Conservation (phyloP, 805 yeast species). For the Starmerella kuoi region DNA sequence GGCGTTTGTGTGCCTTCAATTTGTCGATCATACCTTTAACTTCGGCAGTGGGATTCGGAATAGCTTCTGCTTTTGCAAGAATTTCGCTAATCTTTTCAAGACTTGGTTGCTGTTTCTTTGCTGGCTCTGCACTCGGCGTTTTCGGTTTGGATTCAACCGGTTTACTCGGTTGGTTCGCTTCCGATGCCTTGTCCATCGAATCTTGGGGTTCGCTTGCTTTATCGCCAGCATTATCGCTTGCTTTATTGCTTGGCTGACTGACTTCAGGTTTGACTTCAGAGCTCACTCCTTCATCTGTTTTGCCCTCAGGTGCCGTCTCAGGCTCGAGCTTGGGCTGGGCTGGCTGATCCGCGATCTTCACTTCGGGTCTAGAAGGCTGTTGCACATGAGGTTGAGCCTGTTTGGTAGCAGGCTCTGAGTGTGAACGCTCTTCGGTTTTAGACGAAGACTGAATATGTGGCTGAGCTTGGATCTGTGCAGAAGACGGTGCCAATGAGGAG, state of each 20-base stretch:
- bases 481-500: slow-evolving; percentile 2
- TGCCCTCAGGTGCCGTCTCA: too few relatives aligned
- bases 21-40: slow-evolving; percentile 29
- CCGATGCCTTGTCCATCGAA: not conserved
- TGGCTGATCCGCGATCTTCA: too few relatives aligned
- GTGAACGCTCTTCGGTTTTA: not conserved
- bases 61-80: slow-evolving; percentile 29
- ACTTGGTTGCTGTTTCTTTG: slow-evolving; percentile 16
- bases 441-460: slow-evolving; percentile 8
- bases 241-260: too few relatives aligned
- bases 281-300: too few relatives aligned
- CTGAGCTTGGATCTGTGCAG: slow-evolving; percentile 10
- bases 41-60: slow-evolving; percentile 28
- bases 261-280: too few relatives aligned
- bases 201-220: not conserved
- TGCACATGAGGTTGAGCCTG: slow-evolving; percentile 9
- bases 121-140: too few relatives aligned
- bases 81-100: slow-evolving; percentile 28
- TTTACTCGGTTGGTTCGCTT: too few relatives aligned
- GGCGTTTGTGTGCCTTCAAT: slow-evolving; percentile 27
- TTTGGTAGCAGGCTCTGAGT: not conserved
- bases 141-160: not conserved
- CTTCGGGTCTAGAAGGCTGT: too few relatives aligned
- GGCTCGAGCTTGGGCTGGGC: too few relatives aligned
- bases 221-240: not conserved